Evolutionary conservation across 2,329 filamentous ascomycete genomes (phyloP).

Genomic region (Trichoderma sp.): DNA sequence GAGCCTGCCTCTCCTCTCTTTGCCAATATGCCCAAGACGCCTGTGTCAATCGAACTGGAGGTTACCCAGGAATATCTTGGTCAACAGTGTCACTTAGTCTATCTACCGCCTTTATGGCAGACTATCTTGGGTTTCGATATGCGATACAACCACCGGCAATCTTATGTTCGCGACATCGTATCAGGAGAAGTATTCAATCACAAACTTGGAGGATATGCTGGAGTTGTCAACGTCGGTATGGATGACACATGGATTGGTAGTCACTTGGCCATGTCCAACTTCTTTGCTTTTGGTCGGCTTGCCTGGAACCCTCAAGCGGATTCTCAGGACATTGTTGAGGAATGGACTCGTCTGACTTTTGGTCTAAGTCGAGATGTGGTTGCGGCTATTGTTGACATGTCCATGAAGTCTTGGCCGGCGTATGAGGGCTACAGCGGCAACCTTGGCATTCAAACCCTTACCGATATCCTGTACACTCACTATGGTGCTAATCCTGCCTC

Average conservation of each 20-base stretch:
- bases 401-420: conserved; percentile 9
- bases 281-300: conserved; percentile 68
- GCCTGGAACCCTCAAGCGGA: conserved; percentile 62
- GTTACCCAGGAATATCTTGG: conserved; percentile 12
- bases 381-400: conserved; percentile 51
- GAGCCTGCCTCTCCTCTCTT: conserved; percentile 69
- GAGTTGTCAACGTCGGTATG: conserved; percentile 9
- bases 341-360: conserved; percentile 71
- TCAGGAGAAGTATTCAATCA: conserved; percentile 60
- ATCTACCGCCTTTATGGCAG: conserved; percentile 69
- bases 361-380: conserved; percentile 55
- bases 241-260: conserved; percentile 60
- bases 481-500: conserved; percentile 64
- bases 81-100: conserved; percentile 57
- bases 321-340: conserved; percentile 44
- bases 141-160: conserved; percentile 57
- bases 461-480: conserved; percentile 13
- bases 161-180: conserved; percentile 61
- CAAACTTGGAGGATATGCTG: conserved; percentile 1
- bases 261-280: conserved; percentile 69
- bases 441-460: conserved; percentile 11
- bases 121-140: conserved; percentile 68
- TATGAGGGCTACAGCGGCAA: conserved; percentile 13
- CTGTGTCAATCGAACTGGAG: conserved; percentile 1
- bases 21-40: conserved; percentile 31